Evolutionary conservation across 2,329 filamentous ascomycete genomes (phyloP).

Genomic region (Penicillium sp.): DNA sequence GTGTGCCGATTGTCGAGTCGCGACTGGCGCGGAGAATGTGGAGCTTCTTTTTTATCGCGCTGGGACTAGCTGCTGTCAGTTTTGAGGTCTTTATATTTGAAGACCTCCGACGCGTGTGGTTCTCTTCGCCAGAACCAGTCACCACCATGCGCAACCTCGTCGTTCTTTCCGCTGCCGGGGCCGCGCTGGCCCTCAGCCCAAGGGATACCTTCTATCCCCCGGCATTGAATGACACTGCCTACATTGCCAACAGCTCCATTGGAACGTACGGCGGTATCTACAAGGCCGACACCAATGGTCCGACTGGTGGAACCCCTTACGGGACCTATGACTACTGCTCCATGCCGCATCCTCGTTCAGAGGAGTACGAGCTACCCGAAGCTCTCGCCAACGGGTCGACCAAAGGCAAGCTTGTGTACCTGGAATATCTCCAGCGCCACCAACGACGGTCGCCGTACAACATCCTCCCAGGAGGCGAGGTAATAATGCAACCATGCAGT

Average conservation of each 20-base stretch:
- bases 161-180: constrained; percentile 7
- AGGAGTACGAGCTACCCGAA: constrained; percentile 34
- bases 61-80: not conserved
- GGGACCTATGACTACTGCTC: constrained; percentile 43
- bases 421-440: constrained; percentile 44
- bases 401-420: constrained; percentile 36
- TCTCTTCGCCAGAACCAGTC: not conserved
- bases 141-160: constrained; percentile 12
- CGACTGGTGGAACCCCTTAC: constrained; percentile 24
- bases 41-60: not conserved
- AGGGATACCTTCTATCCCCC: constrained; percentile 38
- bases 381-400: constrained; percentile 30
- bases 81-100: not conserved
- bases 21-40: constrained; percentile 1
- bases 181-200: constrained; percentile 15
- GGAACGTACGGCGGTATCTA: constrained; percentile 43
- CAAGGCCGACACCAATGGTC: constrained; percentile 27
- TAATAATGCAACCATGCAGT: constrained; percentile 8
- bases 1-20: constrained; percentile 1
- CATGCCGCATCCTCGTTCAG: constrained; percentile 41
- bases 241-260: constrained; percentile 37
- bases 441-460: constrained; percentile 44
- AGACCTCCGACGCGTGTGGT: not conserved
- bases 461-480: constrained; percentile 42
- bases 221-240: constrained; percentile 38